These are phyloP conservation scores for Arthrinium puccinioides DNA, from an alignment of 2,329 filamentous ascomycete species.

Conservation along the genomic window DNA sequence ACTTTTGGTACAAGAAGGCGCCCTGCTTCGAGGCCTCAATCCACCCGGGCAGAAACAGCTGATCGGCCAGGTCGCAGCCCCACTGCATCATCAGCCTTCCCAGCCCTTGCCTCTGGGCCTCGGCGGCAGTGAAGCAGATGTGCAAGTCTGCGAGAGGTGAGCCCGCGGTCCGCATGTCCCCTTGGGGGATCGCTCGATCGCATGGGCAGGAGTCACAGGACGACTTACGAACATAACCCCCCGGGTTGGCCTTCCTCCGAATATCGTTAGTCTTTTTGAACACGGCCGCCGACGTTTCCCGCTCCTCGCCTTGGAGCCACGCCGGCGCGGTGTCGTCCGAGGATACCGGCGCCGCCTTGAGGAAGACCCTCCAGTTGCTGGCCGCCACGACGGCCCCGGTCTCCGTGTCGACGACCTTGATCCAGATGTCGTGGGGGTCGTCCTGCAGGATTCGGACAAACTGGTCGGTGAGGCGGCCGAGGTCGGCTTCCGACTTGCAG, in stretches of 20 bases:
- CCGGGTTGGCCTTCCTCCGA: slow-evolving; percentile 21
- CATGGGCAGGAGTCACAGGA: background rate
- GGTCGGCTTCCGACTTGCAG: slow-evolving; percentile 11
- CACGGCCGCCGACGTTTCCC: slow-evolving; percentile 21
- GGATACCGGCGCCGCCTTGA: slow-evolving; percentile 8
- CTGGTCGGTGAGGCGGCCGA: slow-evolving; percentile 11
- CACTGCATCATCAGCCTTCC: slow-evolving; percentile 25
- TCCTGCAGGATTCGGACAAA: slow-evolving; percentile 9
- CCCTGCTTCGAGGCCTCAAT: slow-evolving; percentile 28
- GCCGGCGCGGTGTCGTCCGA: slow-evolving; percentile 14
- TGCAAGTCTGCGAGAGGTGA: slow-evolving; percentile 25
- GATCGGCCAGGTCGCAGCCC: slow-evolving; percentile 27
- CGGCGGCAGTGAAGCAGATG: slow-evolving; percentile 28
- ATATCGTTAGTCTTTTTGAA: slow-evolving; percentile 22
- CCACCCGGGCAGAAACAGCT: slow-evolving; percentile 25
- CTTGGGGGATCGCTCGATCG: background rate
- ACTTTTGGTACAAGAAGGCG: slow-evolving; percentile 24
- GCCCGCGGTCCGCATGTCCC: no score
- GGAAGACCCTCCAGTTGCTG: slow-evolving; percentile 26
- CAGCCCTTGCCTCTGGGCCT: slow-evolving; percentile 27
- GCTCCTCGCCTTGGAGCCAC: slow-evolving; percentile 25
- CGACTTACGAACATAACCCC: slow-evolving; percentile 25
- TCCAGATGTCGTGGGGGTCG: slow-evolving; percentile 23
- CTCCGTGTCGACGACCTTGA: slow-evolving; percentile 27
- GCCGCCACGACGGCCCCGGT: slow-evolving; percentile 24